Base-by-base conservation (phyloP, 2,329 filamentous ascomycete species). In the Xylaria sp. region DNA sequence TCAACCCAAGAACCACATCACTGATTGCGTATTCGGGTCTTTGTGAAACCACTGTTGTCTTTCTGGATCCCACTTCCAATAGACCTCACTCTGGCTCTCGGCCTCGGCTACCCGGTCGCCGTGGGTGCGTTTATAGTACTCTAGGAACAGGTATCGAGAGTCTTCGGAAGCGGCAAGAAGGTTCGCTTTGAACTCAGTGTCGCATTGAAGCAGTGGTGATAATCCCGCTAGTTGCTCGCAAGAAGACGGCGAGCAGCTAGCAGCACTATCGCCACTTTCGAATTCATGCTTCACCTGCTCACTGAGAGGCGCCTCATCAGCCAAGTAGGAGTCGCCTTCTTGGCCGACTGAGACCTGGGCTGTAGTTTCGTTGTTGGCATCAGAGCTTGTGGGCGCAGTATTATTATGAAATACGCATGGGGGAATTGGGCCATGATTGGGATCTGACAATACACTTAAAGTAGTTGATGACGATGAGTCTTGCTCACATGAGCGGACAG, bases 31-130 rank as follows among this genome's bases (percentile, higher is more conserved):
- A 7, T 66, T 63, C n/a, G 59, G 31, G 11, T 72, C 65, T n/a
- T 13, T 33, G 23, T 72, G 71, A 56, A 65, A 71, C 71, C 69
- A 72, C 53, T 70, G 63, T 26, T 70, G 33, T 7, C 20, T 65
- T 1, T 59, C 33, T 49, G 5, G 20, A 44, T 70, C 66, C 71
- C 71, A 72, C 23, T 65, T 61, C 71, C 71, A 72, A 44, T 72
- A 72, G 5, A 10, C 36, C 28, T 70, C 65, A n/a, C 54, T 49
- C 20, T 17, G 40, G 48, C 60, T 56, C n/a, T 65, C 59, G 15
- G 44, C 58, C 15, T 65, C 61, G 33, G 6, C 15, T n/a, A 17
- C 44, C 17, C 6, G n/a, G 6, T 26, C 36, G 10, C 58, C 58
- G 11, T 62, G n/a, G 23, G 62, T 46, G 0, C 44, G 66, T 26